phyloP scores from a whole-genome alignment of 2,329 filamentous ascomycete species.

The Colletotrichum sp. region DNA sequence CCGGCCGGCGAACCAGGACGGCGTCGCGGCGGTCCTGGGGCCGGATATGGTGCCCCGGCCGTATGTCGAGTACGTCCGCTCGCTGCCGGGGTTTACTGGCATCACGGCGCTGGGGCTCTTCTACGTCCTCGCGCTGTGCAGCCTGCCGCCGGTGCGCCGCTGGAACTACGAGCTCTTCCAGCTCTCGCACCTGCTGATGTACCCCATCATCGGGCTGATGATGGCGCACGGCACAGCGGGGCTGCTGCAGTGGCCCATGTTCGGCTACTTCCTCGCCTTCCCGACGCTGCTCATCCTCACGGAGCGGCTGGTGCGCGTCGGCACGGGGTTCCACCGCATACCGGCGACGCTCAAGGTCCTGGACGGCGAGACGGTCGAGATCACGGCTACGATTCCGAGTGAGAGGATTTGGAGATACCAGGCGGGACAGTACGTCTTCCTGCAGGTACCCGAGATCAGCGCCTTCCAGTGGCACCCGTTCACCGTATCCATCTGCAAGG shows the following conservation, averaged over 20 bases:
- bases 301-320: constrained; percentile 51
- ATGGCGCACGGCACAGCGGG: constrained; percentile 57
- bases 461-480: constrained; percentile 66
- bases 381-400: constrained; percentile 52
- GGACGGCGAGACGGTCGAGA: constrained; percentile 56
- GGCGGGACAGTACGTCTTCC: constrained; percentile 62
- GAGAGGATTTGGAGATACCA: constrained; percentile 56
- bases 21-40: constrained; percentile 48
- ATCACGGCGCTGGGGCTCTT: constrained; percentile 53
- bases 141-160: constrained; percentile 53
- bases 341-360: constrained; percentile 51
- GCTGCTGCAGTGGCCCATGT: constrained; percentile 59
- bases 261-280: constrained; percentile 61
- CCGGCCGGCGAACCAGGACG: constrained; percentile 43
- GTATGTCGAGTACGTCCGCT: constrained; percentile 51
- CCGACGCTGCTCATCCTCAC: constrained; percentile 55
- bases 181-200: constrained; percentile 62
- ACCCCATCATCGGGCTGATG: constrained; percentile 59
- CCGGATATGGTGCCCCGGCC: constrained; percentile 44
- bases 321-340: constrained; percentile 53
- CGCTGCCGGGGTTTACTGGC: constrained; percentile 55
- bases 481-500: constrained; percentile 60
- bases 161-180: constrained; percentile 64
- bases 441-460: constrained; percentile 58
- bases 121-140: constrained; percentile 51